phyloP scores from a whole-genome alignment of 2,329 filamentous ascomycete genomes.

The Aaosphaeria pasadenensis region DNA sequence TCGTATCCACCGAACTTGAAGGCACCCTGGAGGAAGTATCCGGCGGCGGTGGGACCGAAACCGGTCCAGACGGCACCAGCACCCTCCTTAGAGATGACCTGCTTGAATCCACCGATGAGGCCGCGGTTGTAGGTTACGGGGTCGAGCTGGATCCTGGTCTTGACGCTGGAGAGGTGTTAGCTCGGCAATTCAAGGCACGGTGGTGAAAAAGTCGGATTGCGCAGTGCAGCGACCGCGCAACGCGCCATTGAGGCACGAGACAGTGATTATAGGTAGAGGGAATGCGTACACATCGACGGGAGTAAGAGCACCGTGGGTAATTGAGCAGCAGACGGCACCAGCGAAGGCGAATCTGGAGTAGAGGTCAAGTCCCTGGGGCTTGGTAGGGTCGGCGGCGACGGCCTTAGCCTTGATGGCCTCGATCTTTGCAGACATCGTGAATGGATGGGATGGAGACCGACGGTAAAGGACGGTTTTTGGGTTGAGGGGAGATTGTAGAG shows the following conservation, averaged over 20 bases:
- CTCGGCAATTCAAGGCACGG: constrained; percentile 3
- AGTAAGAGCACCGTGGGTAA: constrained; percentile 95
- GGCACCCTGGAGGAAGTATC: constrained; percentile 92
- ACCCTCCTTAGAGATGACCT: constrained; percentile 79
- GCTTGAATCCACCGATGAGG: constrained; percentile 80
- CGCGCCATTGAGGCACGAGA: constrained; percentile 25
- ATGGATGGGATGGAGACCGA: constrained; percentile 40
- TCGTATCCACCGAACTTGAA: constrained; percentile 96
- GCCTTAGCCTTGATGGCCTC: constrained; percentile 50
- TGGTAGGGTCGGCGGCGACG: constrained; percentile 47
- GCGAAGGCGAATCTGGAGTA: constrained; percentile 97
- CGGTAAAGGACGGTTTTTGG: constrained; percentile 5
- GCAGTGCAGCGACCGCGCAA: neutral
- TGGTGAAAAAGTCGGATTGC: neutral
- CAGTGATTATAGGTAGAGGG: constrained; percentile 3
- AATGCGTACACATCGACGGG: constrained; percentile 97
- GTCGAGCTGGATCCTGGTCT: constrained; percentile 94
- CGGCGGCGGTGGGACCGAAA: constrained; percentile 79
- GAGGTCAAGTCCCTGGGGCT: constrained; percentile 65
- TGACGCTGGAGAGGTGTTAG: constrained; percentile 62
- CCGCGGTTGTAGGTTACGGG: constrained; percentile 85
- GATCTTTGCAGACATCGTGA: constrained; percentile 52
- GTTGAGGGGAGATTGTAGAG: too few species aligned
- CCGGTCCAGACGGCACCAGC: constrained; percentile 82
- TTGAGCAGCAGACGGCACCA: constrained; percentile 94